Evolutionary conservation across 768 basidiomycete genomes (phyloP), one percentile per base, ranked within the genome.

Genomic region (Ramaria sp.): DNA sequence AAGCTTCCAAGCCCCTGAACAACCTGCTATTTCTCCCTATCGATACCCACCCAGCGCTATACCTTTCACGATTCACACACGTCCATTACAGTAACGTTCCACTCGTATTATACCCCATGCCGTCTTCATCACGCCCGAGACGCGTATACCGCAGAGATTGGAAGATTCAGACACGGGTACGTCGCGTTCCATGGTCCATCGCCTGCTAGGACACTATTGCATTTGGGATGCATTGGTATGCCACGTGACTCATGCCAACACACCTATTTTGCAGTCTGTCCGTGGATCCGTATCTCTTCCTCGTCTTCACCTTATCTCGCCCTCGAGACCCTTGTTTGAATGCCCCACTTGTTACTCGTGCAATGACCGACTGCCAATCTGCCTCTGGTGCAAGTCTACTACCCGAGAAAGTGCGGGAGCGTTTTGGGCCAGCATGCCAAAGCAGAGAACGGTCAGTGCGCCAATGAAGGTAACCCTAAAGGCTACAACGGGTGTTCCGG

Each of bases 61-160:
- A 49, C 48, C 48, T 24, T 30, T 49, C n/a, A 43, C 48, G 48
- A 49, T 12, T 30, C 48, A 27, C 27, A 30, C 48, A 49, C 47
- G 47, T 22, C 47, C 47, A 9, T 48, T 30, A 2, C 27, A 27
- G 3, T 27, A 31, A 49, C 31, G 48, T n/a, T 43, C 42, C 11
- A 43, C 5, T 10, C 42, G 3, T 19, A n/a, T 19, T 43, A 22
- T 43, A 24, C n/a, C 20, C n/a, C 48, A 49, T 49, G 48, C 48
- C 24, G 48, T 30, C 31, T 49, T 49, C 48, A 7, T 49, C 46
- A 1, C 55, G 42, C 13, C 31, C 55, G 1, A 57, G 37, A 47
- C 55, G 55, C 46, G 48, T 57, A 9, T 57, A 57, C n/a, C 37
- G 55, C 46, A 47, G 55, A 38, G 55, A 57, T 1, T 57, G 55